These are phyloP conservation scores for Boletellus sp. DNA, from an alignment of 1,284 basidiomycete genomes.

Conservation along the genomic window DNA sequence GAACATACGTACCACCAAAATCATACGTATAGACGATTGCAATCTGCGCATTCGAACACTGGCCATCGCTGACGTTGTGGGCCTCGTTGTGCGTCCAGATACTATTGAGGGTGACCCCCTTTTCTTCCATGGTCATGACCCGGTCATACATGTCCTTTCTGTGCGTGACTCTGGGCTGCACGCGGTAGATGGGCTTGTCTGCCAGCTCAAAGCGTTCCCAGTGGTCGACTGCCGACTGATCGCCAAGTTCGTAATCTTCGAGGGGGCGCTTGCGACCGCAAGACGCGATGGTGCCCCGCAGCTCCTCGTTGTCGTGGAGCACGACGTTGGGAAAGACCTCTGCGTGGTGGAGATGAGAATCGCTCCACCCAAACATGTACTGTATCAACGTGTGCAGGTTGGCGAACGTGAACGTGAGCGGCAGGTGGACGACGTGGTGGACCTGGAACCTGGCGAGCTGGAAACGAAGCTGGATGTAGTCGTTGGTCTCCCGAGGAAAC, in stretches of 20 bases:
- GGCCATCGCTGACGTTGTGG: constrained; percentile 28
- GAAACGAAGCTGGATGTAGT: constrained; percentile 32
- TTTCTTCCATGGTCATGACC: constrained; percentile 26
- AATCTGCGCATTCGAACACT: constrained; percentile 29
- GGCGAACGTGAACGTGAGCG: constrained; percentile 35
- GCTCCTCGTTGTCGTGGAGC: constrained; percentile 16
- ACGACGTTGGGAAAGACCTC: constrained; percentile 28
- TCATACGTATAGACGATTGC: constrained; percentile 34
- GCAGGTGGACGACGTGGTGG: constrained; percentile 31
- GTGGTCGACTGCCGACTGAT: constrained; percentile 4
- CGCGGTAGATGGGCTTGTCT: constrained; percentile 26
- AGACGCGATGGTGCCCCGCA: constrained; percentile 31
- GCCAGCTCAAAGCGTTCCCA: constrained; percentile 19
- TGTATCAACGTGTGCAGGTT: constrained; percentile 35
- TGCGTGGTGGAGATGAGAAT: constrained; percentile 27
- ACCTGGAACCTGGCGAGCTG: constrained; percentile 33
- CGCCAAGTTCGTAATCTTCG: constrained; percentile 18
- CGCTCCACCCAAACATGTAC: constrained; percentile 38
- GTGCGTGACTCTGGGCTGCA: constrained; percentile 9
- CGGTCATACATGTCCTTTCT: constrained; percentile 12
- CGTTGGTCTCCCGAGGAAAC: constrained; percentile 14
- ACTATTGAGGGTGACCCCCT: constrained; percentile 25
- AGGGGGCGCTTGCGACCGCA: constrained; percentile 24
- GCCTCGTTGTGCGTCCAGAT: constrained; percentile 28
- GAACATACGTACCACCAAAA: constrained; percentile 10